Base-by-base conservation (phyloP, 202 grass and related monocot species). In the Dendrocalamus latiflorus region DNA sequence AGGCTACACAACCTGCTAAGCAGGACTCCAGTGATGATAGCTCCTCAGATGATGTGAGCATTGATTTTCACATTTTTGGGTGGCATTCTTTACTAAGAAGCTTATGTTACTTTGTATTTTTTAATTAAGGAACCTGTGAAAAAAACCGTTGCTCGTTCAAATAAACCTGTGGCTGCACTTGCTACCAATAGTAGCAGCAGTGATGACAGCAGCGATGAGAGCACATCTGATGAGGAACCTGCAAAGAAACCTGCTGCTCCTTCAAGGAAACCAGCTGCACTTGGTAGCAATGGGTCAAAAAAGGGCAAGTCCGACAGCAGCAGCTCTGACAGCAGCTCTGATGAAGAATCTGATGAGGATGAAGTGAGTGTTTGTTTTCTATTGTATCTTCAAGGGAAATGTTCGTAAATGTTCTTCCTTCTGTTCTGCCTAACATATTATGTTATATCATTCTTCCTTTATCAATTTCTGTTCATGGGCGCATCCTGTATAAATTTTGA, bases 41-140 rank as follows among this genome's bases (percentile, higher is more conserved):
- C 47, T 90, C 91, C 61, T 87, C 84, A 38, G 88, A 93, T 73
- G 88, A 93, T 71, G 88, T 90, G 78, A 89, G 70, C 30, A 39
- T 37, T 67, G n/a, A 2, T 33, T 44, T 70, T 53, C 54, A 64
- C 56, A 70, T 26, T 64, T 30, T 45, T 86, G 5, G 16, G 6
- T 10, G 1, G 0, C 1, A n/a, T 38, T 63, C 16, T 24, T 34
- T 47, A 17, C 36, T n/a, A 22, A 39, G 24, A 65, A 61, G 3
- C 18, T 28, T 39, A 13, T 28, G 67, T 6, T 47, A 22, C 8
- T 81, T 49, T 50, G 48, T 28, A 53, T 53, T 6, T 34, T 22
- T 50, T 59, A 61, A 86, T 58, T 16, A 30, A 86, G 84, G 84
- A 75, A 59, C 77, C 84, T 74, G 50, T 0, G 2, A 74, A 34